Evolutionary conservation across 345 rosid genomes (phyloP).

Genomic region (Corymbia maculata): DNA sequence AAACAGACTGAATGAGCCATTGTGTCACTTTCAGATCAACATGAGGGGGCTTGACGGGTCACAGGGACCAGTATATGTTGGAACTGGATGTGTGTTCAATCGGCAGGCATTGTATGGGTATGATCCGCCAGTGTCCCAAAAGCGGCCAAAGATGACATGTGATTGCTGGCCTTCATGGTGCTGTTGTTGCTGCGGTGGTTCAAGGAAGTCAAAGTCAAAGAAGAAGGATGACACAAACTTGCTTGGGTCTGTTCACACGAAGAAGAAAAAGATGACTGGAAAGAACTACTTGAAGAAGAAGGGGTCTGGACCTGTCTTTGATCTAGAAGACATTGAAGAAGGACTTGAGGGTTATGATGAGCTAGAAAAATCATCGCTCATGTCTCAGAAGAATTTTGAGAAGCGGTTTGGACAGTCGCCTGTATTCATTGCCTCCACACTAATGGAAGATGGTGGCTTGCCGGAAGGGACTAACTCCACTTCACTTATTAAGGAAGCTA

Average conservation of each 20-base stretch:
- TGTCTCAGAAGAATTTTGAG: conserved; percentile 95
- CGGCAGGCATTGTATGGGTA: conserved; percentile 91
- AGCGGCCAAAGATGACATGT: conserved; percentile 93
- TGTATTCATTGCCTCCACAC: conserved; percentile 78
- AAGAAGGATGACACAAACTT: conserved; percentile 59
- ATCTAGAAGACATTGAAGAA: conserved; percentile 95
- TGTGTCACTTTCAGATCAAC: conserved; percentile 44
- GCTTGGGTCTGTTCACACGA: conserved; percentile 31
- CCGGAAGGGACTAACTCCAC: conserved; percentile 81
- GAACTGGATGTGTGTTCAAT: conserved; percentile 95
- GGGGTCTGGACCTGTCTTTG: conserved; percentile 43
- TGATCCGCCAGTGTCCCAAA: conserved; percentile 83
- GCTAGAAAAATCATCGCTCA: conserved; percentile 81
- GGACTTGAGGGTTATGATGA: conserved; percentile 96
- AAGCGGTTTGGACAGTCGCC: conserved; percentile 95
- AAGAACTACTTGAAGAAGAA: conserved; percentile 63
- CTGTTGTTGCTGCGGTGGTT: conserved; percentile 86
- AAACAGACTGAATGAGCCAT: not conserved
- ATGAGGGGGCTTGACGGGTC: conserved; percentile 90
- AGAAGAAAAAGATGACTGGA: conserved; percentile 66
- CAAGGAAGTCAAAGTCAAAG: conserved; percentile 69
- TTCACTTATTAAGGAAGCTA: conserved; percentile 82
- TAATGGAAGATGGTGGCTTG: conserved; percentile 91
- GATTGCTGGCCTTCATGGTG: conserved; percentile 98
- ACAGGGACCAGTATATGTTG: conserved; percentile 96